A percentile compares a stretch with the other conserved stretches of the same genome.
phyloP scores from a whole-genome alignment of 106 monocot species.

The Vanilla planifolia region DNA sequence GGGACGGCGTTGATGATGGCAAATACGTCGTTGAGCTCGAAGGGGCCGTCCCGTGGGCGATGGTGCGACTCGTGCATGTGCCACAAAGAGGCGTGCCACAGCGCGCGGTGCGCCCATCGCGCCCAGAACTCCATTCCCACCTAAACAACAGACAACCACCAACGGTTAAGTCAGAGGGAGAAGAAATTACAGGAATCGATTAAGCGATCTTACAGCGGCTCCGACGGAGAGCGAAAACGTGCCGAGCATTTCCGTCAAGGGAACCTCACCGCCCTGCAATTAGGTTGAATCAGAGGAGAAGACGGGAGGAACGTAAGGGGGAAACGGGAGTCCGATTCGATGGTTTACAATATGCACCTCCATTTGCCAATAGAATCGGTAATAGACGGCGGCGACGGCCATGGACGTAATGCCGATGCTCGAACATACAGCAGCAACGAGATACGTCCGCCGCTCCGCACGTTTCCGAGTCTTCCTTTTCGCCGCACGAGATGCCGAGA shows the following conservation, averaged over 20 bases:
- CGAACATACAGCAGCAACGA: conserved; percentile 80
- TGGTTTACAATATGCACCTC: conserved; percentile 35
- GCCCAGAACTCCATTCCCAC: conserved; percentile 99
- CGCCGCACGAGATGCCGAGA: conserved; percentile 18
- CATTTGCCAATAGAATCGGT: conserved; percentile 92
- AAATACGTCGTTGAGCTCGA: conserved; percentile 95
- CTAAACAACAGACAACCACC: conserved; percentile 11
- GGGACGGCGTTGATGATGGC: conserved; percentile 85
- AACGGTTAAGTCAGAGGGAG: not conserved
- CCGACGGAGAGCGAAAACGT: conserved; percentile 90
- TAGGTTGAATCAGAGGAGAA: not conserved
- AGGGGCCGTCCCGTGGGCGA: conserved; percentile 75
- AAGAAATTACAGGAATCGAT: not conserved
- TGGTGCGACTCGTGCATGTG: conserved; percentile 96
- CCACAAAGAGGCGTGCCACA: conserved; percentile 95
- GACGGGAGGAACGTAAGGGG: not conserved
- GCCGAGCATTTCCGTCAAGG: conserved; percentile 80
- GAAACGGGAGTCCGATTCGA: not conserved
- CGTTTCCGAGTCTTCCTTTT: conserved; percentile 59
- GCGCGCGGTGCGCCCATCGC: conserved; percentile 74
- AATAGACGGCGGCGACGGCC: conserved; percentile 87
- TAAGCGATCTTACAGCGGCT: conserved; percentile 54
- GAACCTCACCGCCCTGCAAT: conserved; percentile 74
- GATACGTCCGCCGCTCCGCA: conserved; percentile 68
- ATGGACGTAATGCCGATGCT: conserved; percentile 94